Percentiles rank a stretch among this genome's conserved stretches.
These are phyloP conservation scores for Dentiscutata heterogama DNA, from an alignment of 371 early-diverging fungal genomes.

Conservation along the genomic window DNA sequence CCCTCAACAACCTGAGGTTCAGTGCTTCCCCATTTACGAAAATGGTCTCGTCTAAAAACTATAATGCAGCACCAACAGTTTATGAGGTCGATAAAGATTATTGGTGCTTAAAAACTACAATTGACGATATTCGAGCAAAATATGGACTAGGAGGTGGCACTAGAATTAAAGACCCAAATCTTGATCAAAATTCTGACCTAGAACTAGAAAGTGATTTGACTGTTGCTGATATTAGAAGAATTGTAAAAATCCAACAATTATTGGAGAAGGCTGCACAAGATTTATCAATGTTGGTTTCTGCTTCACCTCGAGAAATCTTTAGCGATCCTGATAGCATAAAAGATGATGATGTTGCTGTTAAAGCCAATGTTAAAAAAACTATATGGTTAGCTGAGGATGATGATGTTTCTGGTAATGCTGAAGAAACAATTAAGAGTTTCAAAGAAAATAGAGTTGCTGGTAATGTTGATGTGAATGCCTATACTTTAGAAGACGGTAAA, in stretches of 20 bases:
- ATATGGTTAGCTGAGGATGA: slow-evolving; percentile 42
- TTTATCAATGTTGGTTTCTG: slow-evolving; percentile 19
- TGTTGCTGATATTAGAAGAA: slow-evolving; percentile 24
- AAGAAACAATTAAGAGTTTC: slow-evolving; percentile 32
- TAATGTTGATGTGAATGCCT: neutral
- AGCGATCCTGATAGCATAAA: neutral
- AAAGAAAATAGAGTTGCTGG: slow-evolving; percentile 26
- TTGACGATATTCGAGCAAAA: slow-evolving; percentile 44
- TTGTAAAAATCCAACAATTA: slow-evolving; percentile 25
- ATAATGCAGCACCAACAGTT: slow-evolving; percentile 17
- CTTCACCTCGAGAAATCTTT: neutral
- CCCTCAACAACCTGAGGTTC: too few relatives aligned
- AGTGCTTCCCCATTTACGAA: too few relatives aligned
- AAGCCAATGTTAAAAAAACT: neutral
- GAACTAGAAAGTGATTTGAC: slow-evolving; percentile 38
- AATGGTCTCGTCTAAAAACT: too few relatives aligned
- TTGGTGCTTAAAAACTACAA: slow-evolving; percentile 34
- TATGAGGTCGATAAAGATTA: slow-evolving; percentile 43
- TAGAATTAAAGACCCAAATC: slow-evolving; percentile 41
- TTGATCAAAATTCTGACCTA: slow-evolving; percentile 41
- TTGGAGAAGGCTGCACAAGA: slow-evolving; percentile 28
- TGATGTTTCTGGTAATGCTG: slow-evolving; percentile 37
- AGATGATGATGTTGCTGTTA: slow-evolving; percentile 4
- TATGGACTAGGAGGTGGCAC: slow-evolving; percentile 35
- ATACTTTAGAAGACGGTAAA: slow-evolving; percentile 34